Percentiles rank a stretch among this genome's conserved stretches.
phyloP scores from a whole-genome alignment of 1,139 yeast species.

The Suhomyces terraborum region DNA sequence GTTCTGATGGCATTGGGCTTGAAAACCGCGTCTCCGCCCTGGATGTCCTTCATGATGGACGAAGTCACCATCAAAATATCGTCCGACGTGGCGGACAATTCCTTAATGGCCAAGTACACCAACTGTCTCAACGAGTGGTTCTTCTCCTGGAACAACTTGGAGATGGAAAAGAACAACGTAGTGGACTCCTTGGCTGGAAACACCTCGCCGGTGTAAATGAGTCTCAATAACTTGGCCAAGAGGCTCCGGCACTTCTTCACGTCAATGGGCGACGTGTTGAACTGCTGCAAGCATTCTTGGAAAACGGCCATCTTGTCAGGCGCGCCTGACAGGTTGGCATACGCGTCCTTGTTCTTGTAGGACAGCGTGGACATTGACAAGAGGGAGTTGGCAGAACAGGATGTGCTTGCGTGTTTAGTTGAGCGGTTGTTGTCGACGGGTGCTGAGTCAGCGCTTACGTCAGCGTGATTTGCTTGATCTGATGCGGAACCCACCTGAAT shows the following conservation, averaged over 20 bases:
- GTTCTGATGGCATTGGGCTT: slow-evolving; percentile 96
- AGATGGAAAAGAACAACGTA: slow-evolving; percentile 86
- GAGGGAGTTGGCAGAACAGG: slow-evolving; percentile 8
- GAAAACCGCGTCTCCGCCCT: slow-evolving; percentile 80
- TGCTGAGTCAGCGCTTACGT: slow-evolving; percentile 1
- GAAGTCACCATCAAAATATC: slow-evolving; percentile 97
- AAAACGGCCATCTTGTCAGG: slow-evolving; percentile 97
- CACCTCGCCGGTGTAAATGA: slow-evolving; percentile 79
- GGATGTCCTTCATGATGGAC: slow-evolving; percentile 96
- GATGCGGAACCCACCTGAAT: not conserved
- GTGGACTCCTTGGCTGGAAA: slow-evolving; percentile 93
- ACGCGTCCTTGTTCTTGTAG: slow-evolving; percentile 82
- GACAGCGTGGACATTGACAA: slow-evolving; percentile 69
- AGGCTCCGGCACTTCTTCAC: slow-evolving; percentile 83
- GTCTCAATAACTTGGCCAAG: slow-evolving; percentile 70
- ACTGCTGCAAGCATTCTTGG: slow-evolving; percentile 92
- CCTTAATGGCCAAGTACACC: slow-evolving; percentile 92
- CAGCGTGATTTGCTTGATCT: not conserved
- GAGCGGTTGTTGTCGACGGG: slow-evolving; percentile 13
- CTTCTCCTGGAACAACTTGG: slow-evolving; percentile 92
- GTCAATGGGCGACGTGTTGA: slow-evolving; percentile 88
- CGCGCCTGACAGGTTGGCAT: slow-evolving; percentile 46
- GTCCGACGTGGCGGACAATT: slow-evolving; percentile 78
- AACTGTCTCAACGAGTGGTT: slow-evolving; percentile 89
- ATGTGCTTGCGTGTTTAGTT: slow-evolving; percentile 14